Evolutionary conservation across 2,329 filamentous ascomycete genomes (phyloP).

Genomic region (Rhinocladiella mackenziei): DNA sequence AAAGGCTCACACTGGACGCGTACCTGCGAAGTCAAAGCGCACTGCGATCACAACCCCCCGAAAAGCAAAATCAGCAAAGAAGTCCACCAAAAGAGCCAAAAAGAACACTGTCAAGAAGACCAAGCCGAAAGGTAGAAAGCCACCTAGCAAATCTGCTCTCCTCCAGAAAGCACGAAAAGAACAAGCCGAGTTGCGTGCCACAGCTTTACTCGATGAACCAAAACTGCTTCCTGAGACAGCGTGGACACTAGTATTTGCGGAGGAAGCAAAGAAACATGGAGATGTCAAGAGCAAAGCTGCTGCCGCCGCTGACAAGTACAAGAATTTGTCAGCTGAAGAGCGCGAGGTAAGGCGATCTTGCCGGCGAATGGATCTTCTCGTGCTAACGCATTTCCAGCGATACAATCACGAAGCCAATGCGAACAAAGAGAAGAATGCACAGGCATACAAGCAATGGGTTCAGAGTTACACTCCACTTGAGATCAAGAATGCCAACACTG

Average conservation of each 20-base stretch:
- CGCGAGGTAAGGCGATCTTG: conserved; percentile 35
- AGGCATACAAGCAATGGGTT: conserved; percentile 53
- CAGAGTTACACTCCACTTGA: conserved; percentile 52
- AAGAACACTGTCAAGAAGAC: conserved; percentile 28
- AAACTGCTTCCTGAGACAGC: conserved; percentile 33
- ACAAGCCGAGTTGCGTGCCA: conserved; percentile 8
- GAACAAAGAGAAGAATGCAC: conserved; percentile 43
- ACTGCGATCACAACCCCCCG: conserved; percentile 21
- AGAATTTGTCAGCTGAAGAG: conserved; percentile 34
- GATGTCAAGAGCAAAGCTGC: conserved; percentile 11
- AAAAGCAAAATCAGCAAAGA: conserved; percentile 15
- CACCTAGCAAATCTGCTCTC: conserved; percentile 26
- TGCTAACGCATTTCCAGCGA: conserved; percentile 41
- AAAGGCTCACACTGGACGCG: conserved; percentile 33
- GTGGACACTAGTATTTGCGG: conserved; percentile 29
- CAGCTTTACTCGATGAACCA: conserved; percentile 30
- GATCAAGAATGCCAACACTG: conserved; percentile 58
- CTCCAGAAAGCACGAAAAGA: conserved; percentile 29
- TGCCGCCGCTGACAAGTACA: conserved; percentile 32
- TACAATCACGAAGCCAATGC: conserved; percentile 51
- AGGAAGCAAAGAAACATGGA: conserved; percentile 16
- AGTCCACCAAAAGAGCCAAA: conserved; percentile 25
- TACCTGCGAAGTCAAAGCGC: conserved; percentile 30
- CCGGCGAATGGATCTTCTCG: no score
- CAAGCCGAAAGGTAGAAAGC: conserved; percentile 32